These are phyloP conservation scores for Craterostigma plantagineum DNA, from an alignment of 257 asterid genomes.

Conservation along the genomic window DNA sequence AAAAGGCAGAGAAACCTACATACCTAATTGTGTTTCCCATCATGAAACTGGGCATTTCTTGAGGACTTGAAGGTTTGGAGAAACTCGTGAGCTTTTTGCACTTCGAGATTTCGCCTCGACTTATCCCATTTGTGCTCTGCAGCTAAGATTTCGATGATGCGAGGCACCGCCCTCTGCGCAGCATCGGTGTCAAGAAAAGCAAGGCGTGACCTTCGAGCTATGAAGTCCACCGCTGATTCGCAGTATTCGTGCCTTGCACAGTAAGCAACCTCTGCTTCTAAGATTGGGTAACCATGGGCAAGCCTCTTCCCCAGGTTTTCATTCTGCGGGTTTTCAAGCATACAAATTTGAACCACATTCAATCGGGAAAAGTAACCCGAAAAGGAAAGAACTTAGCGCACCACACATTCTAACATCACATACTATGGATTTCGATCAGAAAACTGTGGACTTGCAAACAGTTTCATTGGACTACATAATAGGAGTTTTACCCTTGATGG, in stretches of 20 bases:
- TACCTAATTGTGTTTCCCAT: slow-evolving; percentile 79
- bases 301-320: slow-evolving; percentile 90
- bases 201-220: slow-evolving; percentile 90
- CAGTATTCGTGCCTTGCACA: slow-evolving; percentile 92
- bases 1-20: too few relatives aligned
- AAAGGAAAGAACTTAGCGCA: neutral
- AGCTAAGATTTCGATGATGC: slow-evolving; percentile 59
- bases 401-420: too few relatives aligned
- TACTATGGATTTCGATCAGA: too few relatives aligned
- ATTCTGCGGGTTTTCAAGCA: slow-evolving; percentile 13
- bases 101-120: slow-evolving; percentile 53
- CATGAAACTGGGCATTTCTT: slow-evolving; percentile 80
- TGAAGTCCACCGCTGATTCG: slow-evolving; percentile 84
- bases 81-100: slow-evolving; percentile 42
- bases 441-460: too few relatives aligned
- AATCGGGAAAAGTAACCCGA: too few relatives aligned
- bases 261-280: slow-evolving; percentile 97
- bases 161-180: slow-evolving; percentile 70
- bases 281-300: slow-evolving; percentile 92
- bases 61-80: slow-evolving; percentile 90
- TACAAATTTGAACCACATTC: too few relatives aligned
- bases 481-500: too few relatives aligned
- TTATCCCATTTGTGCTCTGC: slow-evolving; percentile 86
- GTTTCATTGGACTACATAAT: too few relatives aligned
- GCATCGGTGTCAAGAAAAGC: slow-evolving; percentile 98